Conservation (phyloP, 371 early-diverging fungal genomes). For the Capillidium heterosporum region DNA sequence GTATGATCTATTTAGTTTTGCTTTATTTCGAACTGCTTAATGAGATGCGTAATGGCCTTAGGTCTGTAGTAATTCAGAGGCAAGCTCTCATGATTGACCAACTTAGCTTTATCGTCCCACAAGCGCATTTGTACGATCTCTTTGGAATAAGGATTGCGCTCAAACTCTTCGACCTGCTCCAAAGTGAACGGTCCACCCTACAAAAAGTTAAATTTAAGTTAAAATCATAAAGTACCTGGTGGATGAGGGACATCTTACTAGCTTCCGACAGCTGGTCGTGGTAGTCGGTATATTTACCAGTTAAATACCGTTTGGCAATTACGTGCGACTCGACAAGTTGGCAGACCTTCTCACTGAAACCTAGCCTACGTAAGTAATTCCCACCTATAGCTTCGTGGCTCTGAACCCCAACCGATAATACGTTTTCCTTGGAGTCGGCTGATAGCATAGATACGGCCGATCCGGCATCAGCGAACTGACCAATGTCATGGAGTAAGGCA, state of each 20-base stretch:
- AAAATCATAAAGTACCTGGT: slow-evolving; percentile 12
- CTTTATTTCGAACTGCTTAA: too few relatives aligned
- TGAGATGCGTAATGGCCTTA: slow-evolving; percentile 17
- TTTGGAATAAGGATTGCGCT: slow-evolving; percentile 22
- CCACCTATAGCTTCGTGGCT: slow-evolving; percentile 29
- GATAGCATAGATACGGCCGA: background rate
- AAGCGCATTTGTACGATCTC: slow-evolving; percentile 25
- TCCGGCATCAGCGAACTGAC: slow-evolving; percentile 19
- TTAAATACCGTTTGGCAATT: slow-evolving; percentile 27
- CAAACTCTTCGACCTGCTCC: slow-evolving; percentile 20
- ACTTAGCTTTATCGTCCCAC: slow-evolving; percentile 31
- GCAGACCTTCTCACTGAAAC: slow-evolving; percentile 27
- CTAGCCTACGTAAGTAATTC: slow-evolving; percentile 22
- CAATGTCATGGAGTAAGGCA: slow-evolving; percentile 32
- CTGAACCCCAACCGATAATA: slow-evolving; percentile 22
- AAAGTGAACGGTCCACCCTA: slow-evolving; percentile 21
- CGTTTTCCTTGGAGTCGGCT: slow-evolving; percentile 2
- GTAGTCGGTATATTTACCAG: slow-evolving; percentile 21
- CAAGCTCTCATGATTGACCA: slow-evolving; percentile 19
- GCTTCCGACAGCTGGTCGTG: slow-evolving; percentile 21
- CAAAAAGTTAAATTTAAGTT: background rate
- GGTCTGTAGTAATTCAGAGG: slow-evolving; percentile 19
- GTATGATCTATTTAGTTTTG: background rate
- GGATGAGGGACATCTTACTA: slow-evolving; percentile 27
- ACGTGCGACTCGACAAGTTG: slow-evolving; percentile 29